Evolutionary conservation across 2,329 filamentous ascomycete species (phyloP), one percentile per base, ranked within the genome.

Genomic region (Emergomyces africanus): DNA sequence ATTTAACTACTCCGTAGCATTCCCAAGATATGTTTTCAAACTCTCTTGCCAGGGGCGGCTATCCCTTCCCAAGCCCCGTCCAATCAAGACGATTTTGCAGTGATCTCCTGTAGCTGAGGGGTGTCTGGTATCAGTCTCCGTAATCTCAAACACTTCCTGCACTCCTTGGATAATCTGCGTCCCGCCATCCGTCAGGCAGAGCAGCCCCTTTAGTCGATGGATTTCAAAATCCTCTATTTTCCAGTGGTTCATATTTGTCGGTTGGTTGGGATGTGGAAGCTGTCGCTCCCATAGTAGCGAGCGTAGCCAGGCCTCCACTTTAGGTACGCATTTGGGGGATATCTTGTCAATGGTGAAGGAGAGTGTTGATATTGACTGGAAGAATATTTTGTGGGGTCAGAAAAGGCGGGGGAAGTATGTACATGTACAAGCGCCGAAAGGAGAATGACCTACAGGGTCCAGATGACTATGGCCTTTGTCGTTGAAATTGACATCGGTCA

Each of bases 111-210:
- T 68, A 23, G 66, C 63, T 9, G 61, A 60, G 15, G 63, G 60
- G n/a, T 64, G 59, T 8, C 63, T 57, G 1, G 60, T 62, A n/a
- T 70, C 66, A 15, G 67, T 65, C 64, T 96, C 90, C 28, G 89
- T 82, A 28, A 97, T 87, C 67, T 99, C 94, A 71, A 97, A 99
- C 18, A 97, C 82, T 66, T 96, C 92, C 57, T 92, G 79, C 0
- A 99, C 94, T 1, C 91, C 94, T 71, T 99, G 94, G 8, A 97
- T 79, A 63, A 97, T 83, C 69, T 89, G 88, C 0, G 78, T 76
- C 0, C 89, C 89, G 42, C 74, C 69, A 58, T 85, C 78, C 0
- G 75, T 68, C 20, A 92, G 77, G 0, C 82, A 77, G 6, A 97
- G 72, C 2, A 89, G 83, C 0, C 90, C 92, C 71, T 99, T 99